phyloP scores from a whole-genome alignment of 208 protist species.

The Novymonas esmeraldas region DNA sequence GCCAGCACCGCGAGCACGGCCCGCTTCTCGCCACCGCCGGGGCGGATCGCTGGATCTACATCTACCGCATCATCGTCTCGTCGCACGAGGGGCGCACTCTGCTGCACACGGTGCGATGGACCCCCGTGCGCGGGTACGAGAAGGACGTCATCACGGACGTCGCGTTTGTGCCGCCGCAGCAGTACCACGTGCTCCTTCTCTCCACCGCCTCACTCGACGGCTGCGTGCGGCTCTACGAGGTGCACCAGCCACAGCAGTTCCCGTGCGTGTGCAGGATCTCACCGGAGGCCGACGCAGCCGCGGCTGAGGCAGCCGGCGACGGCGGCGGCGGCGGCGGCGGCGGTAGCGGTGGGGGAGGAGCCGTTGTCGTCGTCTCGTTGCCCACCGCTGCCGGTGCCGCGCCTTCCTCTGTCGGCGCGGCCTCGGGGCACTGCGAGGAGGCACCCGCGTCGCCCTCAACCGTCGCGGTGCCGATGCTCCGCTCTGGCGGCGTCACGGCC shows the following conservation, averaged over 20 bases:
- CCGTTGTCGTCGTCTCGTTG: too few species aligned
- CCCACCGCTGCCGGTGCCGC: background rate
- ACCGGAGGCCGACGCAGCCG: slow-evolving; percentile 51
- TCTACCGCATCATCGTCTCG: slow-evolving; percentile 80
- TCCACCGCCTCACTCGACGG: slow-evolving; percentile 89
- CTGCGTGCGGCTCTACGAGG: slow-evolving; percentile 86
- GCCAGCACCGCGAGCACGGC: slow-evolving; percentile 79
- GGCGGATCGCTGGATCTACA: slow-evolving; percentile 85
- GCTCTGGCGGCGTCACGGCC: slow-evolving; percentile 64
- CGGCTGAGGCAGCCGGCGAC: slow-evolving; percentile 24
- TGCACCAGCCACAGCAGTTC: slow-evolving; percentile 73
- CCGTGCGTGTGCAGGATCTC: slow-evolving; percentile 67
- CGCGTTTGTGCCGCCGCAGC: slow-evolving; percentile 83
- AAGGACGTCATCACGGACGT: slow-evolving; percentile 91
- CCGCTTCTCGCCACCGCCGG: slow-evolving; percentile 82
- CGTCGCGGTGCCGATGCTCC: slow-evolving; percentile 17
- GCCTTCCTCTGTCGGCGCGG: background rate
- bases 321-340: slow-evolving; percentile 10
- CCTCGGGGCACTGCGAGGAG: background rate
- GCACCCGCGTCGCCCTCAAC: background rate
- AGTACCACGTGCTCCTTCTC: slow-evolving; percentile 78
- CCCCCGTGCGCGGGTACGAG: slow-evolving; percentile 75
- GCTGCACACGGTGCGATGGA: slow-evolving; percentile 57
- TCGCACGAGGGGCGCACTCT: slow-evolving; percentile 54
- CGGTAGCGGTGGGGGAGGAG: background rate